Percentiles rank a stretch among this genome's conserved stretches.
Conservation (phyloP, 306 rosid genomes). For the Geum urbanum region DNA sequence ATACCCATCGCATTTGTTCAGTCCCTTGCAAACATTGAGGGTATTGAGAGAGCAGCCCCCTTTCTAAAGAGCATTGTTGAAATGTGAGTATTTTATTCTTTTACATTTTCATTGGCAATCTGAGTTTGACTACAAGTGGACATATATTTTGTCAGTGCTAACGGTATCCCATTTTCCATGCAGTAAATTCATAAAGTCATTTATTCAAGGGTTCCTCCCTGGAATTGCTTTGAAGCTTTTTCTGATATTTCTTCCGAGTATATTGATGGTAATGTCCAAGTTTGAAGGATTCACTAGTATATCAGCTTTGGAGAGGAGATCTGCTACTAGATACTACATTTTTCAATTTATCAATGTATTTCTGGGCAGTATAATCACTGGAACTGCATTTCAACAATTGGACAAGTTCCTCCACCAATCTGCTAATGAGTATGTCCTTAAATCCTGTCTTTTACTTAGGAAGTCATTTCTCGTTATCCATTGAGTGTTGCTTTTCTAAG, state of each 20-base stretch:
- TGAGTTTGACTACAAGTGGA: neutral
- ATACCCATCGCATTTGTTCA: conserved; percentile 95
- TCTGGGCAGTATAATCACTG: conserved; percentile 95
- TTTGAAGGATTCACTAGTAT: conserved; percentile 76
- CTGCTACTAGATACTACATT: conserved; percentile 79
- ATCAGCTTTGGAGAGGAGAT: conserved; percentile 78
- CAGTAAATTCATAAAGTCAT: conserved; percentile 66
- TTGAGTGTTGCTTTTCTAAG: neutral
- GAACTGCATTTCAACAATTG: conserved; percentile 93
- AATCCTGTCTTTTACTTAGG: neutral
- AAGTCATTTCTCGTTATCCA: neutral
- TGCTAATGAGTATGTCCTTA: conserved; percentile 67
- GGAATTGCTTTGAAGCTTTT: conserved; percentile 93
- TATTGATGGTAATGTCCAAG: conserved; percentile 92
- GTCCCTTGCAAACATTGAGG: conserved; percentile 89
- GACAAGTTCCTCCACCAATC: conserved; percentile 80
- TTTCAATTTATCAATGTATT: conserved; percentile 86
- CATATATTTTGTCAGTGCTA: neutral
- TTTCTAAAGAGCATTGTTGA: conserved; percentile 72
- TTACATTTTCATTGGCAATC: neutral
- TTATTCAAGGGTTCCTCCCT: conserved; percentile 97
- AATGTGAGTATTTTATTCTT: conserved; percentile 39
- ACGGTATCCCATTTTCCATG: conserved; percentile 18
- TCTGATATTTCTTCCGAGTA: conserved; percentile 73
- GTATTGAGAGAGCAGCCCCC: conserved; percentile 78